phyloP scores from a whole-genome alignment of 2,329 filamentous ascomycete genomes.

The Cladosporium sp. region DNA sequence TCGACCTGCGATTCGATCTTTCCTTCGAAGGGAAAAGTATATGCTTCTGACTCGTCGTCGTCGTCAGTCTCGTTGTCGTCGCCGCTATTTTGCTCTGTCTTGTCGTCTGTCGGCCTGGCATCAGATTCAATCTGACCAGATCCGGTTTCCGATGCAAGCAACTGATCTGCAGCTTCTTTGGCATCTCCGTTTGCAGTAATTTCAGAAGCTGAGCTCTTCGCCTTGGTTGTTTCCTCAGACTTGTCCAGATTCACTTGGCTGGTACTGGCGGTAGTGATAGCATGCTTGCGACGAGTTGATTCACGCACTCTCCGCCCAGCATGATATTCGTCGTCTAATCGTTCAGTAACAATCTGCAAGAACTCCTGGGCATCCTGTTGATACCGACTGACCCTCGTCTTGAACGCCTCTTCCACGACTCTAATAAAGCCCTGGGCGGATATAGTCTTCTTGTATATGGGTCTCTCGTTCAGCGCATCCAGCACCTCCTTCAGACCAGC shows the following conservation, averaged over 20 bases:
- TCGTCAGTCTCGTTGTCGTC: conserved; percentile 25
- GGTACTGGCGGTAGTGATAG: not conserved
- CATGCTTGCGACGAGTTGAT: conserved; percentile 41
- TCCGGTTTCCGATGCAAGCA: conserved; percentile 1
- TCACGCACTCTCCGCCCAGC: conserved; percentile 71
- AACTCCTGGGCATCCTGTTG: conserved; percentile 99
- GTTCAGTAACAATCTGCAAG: conserved; percentile 86
- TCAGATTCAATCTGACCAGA: not conserved
- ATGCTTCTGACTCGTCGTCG: conserved; percentile 47
- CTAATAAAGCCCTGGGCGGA: conserved; percentile 80
- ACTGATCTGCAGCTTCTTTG: conserved; percentile 5
- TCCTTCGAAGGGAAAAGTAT: conserved; percentile 88
- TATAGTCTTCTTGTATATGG: conserved; percentile 90
- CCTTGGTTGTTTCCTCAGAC: conserved; percentile 12
- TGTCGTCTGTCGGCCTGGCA: conserved; percentile 11
- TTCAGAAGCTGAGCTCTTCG: conserved; percentile 11
- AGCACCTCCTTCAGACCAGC: conserved; percentile 87
- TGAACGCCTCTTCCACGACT: conserved; percentile 80
- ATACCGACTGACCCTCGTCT: conserved; percentile 84
- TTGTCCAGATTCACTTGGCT: conserved; percentile 8
- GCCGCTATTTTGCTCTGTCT: conserved; percentile 14
- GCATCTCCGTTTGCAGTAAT: conserved; percentile 8
- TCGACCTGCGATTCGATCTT: conserved; percentile 92
- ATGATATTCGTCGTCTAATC: conserved; percentile 90
- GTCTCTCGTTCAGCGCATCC: conserved; percentile 87